These are phyloP conservation scores for Isabelozyma pseudorhagii DNA, from an alignment of 805 yeast genomes.

Conservation along the genomic window DNA sequence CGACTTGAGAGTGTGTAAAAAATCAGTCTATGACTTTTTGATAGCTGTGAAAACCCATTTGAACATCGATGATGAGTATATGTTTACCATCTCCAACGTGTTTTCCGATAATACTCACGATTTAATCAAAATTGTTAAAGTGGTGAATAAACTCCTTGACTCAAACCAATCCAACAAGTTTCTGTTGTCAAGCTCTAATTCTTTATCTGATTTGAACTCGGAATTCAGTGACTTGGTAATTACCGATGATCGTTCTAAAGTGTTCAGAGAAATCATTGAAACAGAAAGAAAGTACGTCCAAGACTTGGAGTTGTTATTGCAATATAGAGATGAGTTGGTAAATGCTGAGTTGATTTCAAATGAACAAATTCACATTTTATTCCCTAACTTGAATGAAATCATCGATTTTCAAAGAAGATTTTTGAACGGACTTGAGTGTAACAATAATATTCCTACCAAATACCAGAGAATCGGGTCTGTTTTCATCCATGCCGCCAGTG, in stretches of 20 bases:
- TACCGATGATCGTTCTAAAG: constrained; percentile 66
- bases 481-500: constrained; percentile 74
- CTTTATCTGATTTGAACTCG: not conserved
- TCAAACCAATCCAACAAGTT: constrained; percentile 24
- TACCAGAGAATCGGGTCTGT: constrained; percentile 87
- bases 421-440: constrained; percentile 84
- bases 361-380: constrained; percentile 75
- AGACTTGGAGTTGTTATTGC: constrained; percentile 73
- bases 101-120: constrained; percentile 80
- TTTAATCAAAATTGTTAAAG: constrained; percentile 68
- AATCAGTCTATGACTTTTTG: constrained; percentile 85
- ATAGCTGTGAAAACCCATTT: constrained; percentile 79
- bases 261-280: constrained; percentile 77
- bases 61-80: constrained; percentile 70
- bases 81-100: constrained; percentile 88
- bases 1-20: constrained; percentile 81
- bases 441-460: constrained; percentile 67
- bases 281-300: constrained; percentile 92
- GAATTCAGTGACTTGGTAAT: constrained; percentile 23
- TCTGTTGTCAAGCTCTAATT: constrained; percentile 5
- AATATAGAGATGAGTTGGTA: constrained; percentile 66
- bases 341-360: constrained; percentile 65
- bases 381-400: constrained; percentile 80
- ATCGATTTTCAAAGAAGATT: constrained; percentile 92
- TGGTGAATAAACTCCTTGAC: constrained; percentile 61